Conservation (phyloP, 2,329 filamentous ascomycete genomes). For the Claviceps spartinae region DNA sequence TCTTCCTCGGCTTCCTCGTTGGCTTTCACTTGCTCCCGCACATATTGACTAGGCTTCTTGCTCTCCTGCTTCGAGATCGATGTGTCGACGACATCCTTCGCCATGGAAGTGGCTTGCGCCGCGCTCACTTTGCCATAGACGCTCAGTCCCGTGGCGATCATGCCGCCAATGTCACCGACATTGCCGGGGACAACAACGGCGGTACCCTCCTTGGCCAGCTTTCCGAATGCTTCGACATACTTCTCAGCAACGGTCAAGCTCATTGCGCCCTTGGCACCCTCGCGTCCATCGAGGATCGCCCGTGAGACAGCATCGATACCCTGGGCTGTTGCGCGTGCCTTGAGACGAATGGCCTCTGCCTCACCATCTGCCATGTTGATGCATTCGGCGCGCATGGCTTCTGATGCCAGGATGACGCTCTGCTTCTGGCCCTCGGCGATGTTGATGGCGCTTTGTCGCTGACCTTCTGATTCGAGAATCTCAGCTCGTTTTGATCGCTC, state of each 20-base stretch:
- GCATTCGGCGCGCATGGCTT: slow-evolving; percentile 77
- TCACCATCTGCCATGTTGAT: slow-evolving; percentile 91
- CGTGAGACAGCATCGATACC: slow-evolving; percentile 79
- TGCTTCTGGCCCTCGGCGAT: slow-evolving; percentile 97
- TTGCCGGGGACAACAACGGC: slow-evolving; percentile 93
- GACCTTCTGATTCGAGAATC: slow-evolving; percentile 93
- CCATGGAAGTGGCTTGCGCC: slow-evolving; percentile 57
- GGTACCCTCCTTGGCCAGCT: slow-evolving; percentile 88
- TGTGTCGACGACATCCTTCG: slow-evolving; percentile 32
- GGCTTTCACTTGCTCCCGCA: slow-evolving; percentile 8
- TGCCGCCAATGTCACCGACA: slow-evolving; percentile 86
- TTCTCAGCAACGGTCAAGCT: slow-evolving; percentile 89
- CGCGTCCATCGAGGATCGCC: slow-evolving; percentile 58
- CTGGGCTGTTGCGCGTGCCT: slow-evolving; percentile 70
- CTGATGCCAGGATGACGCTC: slow-evolving; percentile 88
- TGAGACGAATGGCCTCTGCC: slow-evolving; percentile 80
- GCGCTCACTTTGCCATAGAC: slow-evolving; percentile 91
- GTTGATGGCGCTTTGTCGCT: slow-evolving; percentile 95
- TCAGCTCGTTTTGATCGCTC: slow-evolving; percentile 96
- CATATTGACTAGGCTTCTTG: slow-evolving; percentile 7
- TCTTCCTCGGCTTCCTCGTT: slow-evolving; percentile 8
- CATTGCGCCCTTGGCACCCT: slow-evolving; percentile 68
- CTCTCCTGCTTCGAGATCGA: slow-evolving; percentile 9
- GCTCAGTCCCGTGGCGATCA: slow-evolving; percentile 92
- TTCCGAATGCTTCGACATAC: slow-evolving; percentile 89